A percentile compares a stretch with the other conserved stretches of the same genome.
Conservation (phyloP, 2,329 filamentous ascomycete genomes). For the Talaromyces sp. region DNA sequence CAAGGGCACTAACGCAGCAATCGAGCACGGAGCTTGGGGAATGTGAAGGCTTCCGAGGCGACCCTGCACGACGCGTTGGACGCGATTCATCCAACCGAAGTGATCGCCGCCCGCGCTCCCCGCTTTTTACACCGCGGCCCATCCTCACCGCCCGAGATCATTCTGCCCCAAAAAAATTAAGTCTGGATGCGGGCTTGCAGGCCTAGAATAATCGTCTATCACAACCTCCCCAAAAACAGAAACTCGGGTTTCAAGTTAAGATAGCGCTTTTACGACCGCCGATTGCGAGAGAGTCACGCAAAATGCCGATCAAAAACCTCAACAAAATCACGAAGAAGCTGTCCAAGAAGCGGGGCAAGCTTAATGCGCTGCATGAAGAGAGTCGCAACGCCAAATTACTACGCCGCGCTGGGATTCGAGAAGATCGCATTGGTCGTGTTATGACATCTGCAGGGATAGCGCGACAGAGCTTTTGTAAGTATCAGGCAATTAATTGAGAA, state of each 20-base stretch:
- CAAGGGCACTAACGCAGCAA: constrained; percentile 1
- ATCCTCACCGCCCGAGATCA: constrained; percentile 23
- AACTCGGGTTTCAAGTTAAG: not conserved
- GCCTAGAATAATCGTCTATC: not conserved
- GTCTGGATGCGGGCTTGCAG: not conserved
- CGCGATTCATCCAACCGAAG: constrained; percentile 1
- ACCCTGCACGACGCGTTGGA: constrained; percentile 9
- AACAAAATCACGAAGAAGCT: constrained; percentile 86
- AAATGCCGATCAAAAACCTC: constrained; percentile 67
- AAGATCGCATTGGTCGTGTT: constrained; percentile 74
- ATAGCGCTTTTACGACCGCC: not conserved
- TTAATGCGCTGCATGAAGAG: constrained; percentile 76
- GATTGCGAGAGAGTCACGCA: not conserved
- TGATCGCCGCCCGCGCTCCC: not conserved
- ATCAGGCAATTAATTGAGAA: not conserved
- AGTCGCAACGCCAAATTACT: constrained; percentile 81
- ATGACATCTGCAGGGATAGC: constrained; percentile 65
- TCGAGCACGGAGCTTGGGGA: constrained; percentile 1
- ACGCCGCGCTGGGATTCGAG: constrained; percentile 72
- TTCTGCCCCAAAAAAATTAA: constrained; percentile 26
- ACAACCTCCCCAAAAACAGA: not conserved
- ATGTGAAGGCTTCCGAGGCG: constrained; percentile 7
- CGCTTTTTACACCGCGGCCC: not conserved
- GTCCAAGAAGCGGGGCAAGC: constrained; percentile 72
- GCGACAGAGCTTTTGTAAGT: constrained; percentile 68